Base-by-base conservation (phyloP, 768 basidiomycete species). In the Amanita jacksonii region DNA sequence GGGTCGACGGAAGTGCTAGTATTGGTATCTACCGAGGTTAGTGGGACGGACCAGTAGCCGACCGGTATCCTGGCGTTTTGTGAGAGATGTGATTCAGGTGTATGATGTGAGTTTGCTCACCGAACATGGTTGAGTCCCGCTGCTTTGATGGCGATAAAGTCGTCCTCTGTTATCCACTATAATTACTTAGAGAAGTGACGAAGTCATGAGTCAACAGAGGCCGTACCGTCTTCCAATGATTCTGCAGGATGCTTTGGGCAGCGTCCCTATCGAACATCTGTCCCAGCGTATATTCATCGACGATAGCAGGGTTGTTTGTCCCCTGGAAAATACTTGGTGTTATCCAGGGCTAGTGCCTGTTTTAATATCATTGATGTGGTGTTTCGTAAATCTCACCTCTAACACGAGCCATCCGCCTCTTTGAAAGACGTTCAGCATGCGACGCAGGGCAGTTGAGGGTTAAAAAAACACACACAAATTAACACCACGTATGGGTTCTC, bases 331-430 rank as follows among this genome's bases (percentile, higher is more conserved):
- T 65, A 52, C 79, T 81, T 1, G 84, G 84, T 1, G 81, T 85
- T 44, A 86, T 85, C 84, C 84, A 85, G 24, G 82, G 81, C 78
- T 84, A 46, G n/a, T n/a, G n/a, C n/a, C n/a, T n/a, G n/a, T n/a
- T n/a, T n/a, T n/a, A n/a, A n/a, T n/a, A n/a, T n/a, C n/a, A n/a
- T n/a, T n/a, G n/a, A n/a, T n/a, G n/a, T n/a, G n/a, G 7, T 30
- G 31, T 30, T 4, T 20, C 16, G 20, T 9, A 12, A 18, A 30
- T 6, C 41, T 33, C 41, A 73, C 75, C 64, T 80, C 78, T 2
- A 80, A 59, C 12, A 80, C 74, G 46, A 80, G 70, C 79, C 78
- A 79, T 1, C 77, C 77, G 12, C 77, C 77, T 22, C 77, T 76
- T 48, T n/a, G 43, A 19, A 37, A 46, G 22, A 12, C 27, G 27